These are phyloP conservation scores for Trypanosoma grayi DNA, from an alignment of 208 protist genomes.

Conservation along the genomic window DNA sequence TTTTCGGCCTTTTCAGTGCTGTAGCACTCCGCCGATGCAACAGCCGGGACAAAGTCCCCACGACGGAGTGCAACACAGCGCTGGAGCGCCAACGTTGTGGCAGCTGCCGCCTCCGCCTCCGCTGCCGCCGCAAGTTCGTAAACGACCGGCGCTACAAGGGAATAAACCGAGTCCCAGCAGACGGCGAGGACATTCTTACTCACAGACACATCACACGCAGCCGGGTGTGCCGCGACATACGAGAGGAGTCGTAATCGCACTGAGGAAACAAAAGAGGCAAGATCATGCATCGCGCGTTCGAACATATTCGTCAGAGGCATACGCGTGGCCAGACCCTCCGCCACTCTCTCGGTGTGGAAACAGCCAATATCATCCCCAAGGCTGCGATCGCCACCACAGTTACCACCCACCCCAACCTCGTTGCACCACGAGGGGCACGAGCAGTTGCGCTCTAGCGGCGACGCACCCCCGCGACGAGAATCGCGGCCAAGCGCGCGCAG, in stretches of 20 bases:
- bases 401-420: slow-evolving; percentile 7
- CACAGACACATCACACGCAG: slow-evolving; percentile 34
- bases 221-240: slow-evolving; percentile 41
- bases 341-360: slow-evolving; percentile 16
- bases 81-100: slow-evolving; percentile 7
- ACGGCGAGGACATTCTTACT: slow-evolving; percentile 30
- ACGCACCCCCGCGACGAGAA: background rate
- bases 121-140: slow-evolving; percentile 38
- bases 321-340: slow-evolving; percentile 16
- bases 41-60: slow-evolving; percentile 24
- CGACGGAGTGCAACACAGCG: slow-evolving; percentile 8
- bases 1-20: too few relatives aligned
- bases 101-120: slow-evolving; percentile 11
- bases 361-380: slow-evolving; percentile 1
- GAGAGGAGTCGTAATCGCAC: slow-evolving; percentile 65
- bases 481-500: slow-evolving; percentile 14
- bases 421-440: slow-evolving; percentile 48
- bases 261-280: slow-evolving; percentile 59
- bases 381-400: background rate
- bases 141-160: slow-evolving; percentile 41
- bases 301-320: slow-evolving; percentile 19
- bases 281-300: slow-evolving; percentile 43
- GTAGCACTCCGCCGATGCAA: background rate
- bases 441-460: slow-evolving; percentile 2
- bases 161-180: slow-evolving; percentile 50